Percentiles rank a stretch among this genome's conserved stretches.
phyloP scores from a whole-genome alignment of 1,284 basidiomycete species.

The Porogramme epimiltina region DNA sequence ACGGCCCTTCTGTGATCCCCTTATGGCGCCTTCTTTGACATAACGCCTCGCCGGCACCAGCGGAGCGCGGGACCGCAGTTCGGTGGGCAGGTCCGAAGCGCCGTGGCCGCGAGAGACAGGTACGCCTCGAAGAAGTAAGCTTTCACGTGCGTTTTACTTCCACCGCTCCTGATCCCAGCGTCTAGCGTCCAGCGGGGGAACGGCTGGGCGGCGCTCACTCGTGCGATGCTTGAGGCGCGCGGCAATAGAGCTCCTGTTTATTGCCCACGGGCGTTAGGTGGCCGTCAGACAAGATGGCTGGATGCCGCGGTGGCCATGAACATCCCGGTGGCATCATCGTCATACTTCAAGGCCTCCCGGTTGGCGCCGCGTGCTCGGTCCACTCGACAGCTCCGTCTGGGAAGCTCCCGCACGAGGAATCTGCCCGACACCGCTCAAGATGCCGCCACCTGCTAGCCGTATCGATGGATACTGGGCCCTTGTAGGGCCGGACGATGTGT shows the following conservation, averaged over 20 bases:
- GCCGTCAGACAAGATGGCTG: too few species aligned
- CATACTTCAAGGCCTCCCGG: too few species aligned
- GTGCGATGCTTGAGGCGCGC: too few species aligned
- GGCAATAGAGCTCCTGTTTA: too few species aligned
- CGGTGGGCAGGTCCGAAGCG: conserved; percentile 5
- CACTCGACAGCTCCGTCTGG: not conserved
- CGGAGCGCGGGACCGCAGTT: conserved; percentile 23
- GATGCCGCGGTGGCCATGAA: too few species aligned
- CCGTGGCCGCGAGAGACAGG: conserved; percentile 2
- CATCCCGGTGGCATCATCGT: too few species aligned
- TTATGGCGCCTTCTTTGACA: conserved; percentile 15
- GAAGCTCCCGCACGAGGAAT: not conserved
- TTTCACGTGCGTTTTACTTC: not conserved
- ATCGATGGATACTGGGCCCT: not conserved
- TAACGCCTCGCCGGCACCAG: conserved; percentile 18
- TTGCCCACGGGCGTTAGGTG: too few species aligned
- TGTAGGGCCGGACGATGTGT: conserved; percentile 1
- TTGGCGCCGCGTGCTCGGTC: not conserved
- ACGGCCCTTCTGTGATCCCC: not conserved
- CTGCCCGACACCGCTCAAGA: not conserved
- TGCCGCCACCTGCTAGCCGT: not conserved
- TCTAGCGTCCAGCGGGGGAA: not conserved
- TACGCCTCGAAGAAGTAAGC: not conserved
- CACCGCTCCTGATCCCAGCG: not conserved
- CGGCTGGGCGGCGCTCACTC: not conserved